phyloP scores from a whole-genome alignment of 164 flowering plant genomes.

The Aristolochia californica region DNA sequence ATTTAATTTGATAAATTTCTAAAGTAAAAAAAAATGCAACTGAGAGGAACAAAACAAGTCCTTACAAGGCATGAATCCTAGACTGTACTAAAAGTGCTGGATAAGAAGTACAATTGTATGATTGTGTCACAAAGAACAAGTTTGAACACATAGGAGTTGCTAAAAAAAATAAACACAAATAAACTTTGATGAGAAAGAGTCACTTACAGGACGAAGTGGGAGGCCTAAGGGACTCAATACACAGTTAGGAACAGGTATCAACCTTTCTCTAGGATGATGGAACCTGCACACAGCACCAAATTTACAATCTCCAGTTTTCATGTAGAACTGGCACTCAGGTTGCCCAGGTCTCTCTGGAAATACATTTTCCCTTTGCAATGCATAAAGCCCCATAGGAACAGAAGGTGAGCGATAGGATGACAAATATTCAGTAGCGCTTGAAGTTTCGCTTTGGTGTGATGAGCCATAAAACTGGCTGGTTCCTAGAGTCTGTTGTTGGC shows the following conservation, averaged over 20 bases:
- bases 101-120: too few relatives aligned
- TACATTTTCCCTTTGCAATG: constrained; percentile 67
- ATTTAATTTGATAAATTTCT: too few relatives aligned
- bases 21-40: too few relatives aligned
- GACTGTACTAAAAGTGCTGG: too few relatives aligned
- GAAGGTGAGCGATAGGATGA: constrained; percentile 50
- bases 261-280: constrained; percentile 88
- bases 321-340: constrained; percentile 94
- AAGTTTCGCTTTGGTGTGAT: constrained; percentile 44
- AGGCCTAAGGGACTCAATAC: constrained; percentile 80
- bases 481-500: constrained; percentile 48
- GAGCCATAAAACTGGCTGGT: constrained; percentile 46
- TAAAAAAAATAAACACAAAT: too few relatives aligned
- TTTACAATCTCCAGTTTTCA: constrained; percentile 98
- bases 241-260: constrained; percentile 86
- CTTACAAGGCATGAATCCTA: too few relatives aligned
- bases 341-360: constrained; percentile 98
- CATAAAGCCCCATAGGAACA: constrained; percentile 55
- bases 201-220: constrained; percentile 83
- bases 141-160: too few relatives aligned
- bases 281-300: constrained; percentile 90
- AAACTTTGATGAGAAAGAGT: not conserved
- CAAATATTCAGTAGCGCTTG: constrained; percentile 32
- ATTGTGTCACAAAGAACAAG: too few relatives aligned
- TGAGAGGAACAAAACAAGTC: too few relatives aligned